Percentiles rank a stretch among this genome's conserved stretches.
Conservation (phyloP, 306 rosid species). For the Vigna trinervia region DNA sequence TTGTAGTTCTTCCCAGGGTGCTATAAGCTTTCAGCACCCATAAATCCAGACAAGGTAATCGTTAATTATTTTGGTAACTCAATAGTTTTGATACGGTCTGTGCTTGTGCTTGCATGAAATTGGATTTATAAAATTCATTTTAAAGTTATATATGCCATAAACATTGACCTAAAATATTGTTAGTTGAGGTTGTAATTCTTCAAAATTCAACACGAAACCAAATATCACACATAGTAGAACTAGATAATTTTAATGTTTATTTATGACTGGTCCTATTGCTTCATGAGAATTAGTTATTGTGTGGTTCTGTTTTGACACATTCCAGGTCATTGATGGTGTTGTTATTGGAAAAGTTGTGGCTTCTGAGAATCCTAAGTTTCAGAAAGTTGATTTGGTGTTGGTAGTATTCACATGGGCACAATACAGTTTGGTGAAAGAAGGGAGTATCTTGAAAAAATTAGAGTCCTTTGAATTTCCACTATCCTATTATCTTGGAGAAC, state of each 20-base stretch:
- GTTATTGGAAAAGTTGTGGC: slow-evolving; percentile 68
- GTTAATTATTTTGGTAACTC: background rate
- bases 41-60: slow-evolving; percentile 59
- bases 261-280: no score
- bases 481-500: slow-evolving; percentile 63
- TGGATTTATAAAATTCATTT: no score
- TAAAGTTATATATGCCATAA: no score
- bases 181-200: no score
- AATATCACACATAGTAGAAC: no score
- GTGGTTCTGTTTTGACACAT: background rate
- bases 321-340: slow-evolving; percentile 58
- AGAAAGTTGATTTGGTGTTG: slow-evolving; percentile 70
- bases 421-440: slow-evolving; percentile 59
- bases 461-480: slow-evolving; percentile 67
- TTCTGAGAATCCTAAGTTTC: slow-evolving; percentile 60
- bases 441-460: slow-evolving; percentile 55
- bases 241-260: no score
- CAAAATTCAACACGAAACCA: no score
- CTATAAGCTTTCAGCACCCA: slow-evolving; percentile 44
- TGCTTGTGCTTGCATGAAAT: no score
- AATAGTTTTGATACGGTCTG: background rate
- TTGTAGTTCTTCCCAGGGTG: slow-evolving; percentile 51
- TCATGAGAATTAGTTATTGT: no score
- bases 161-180: no score
- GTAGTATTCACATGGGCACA: slow-evolving; percentile 77